Base-by-base conservation (phyloP, 2,329 filamentous ascomycete species). In the Penicillium sp. region DNA sequence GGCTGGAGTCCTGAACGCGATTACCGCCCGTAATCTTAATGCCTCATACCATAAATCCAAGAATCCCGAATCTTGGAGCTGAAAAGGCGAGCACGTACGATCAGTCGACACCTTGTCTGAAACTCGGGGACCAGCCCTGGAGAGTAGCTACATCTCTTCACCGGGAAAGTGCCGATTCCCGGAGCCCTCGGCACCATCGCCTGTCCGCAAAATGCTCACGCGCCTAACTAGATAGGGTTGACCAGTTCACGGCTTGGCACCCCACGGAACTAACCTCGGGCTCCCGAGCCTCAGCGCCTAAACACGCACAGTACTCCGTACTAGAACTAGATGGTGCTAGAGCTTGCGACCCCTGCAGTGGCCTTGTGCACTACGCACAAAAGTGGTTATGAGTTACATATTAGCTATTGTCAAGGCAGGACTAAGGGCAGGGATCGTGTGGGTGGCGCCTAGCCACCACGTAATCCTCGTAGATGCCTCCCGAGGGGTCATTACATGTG, bases 171-270 rank as follows among this genome's bases (percentile, higher is more conserved):
- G 28, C 55, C 55, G 52, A 42, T 38, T 37, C 28, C 52, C 55
- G 55, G 54, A 31, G 10, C 25, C 11, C 14, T 11, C 3, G 15
- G 12, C 22, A 7, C 7, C 6, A n/a, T 47, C 42, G 38, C 38
- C 38, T 17, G 38, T 25, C 48, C 25, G 49, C 59, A 58, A 58
- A 58, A 25, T 25, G 5, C 25, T 5, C 25, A 25, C 4, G 5
- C 25, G 5, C 25, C 25, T 5, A 25, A 25, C 25, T 25, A 25
- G 5, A 58, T 54, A 49, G 52, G 35, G 22, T 47, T 47, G 56
- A 51, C 48, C 25, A 12, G 20, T 25, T 22, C 17, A 15, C 31
- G 31, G 31, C 55, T 59, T 61, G 56, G 59, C 59, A 49, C 20
- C 6, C 11, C 35, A 31, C 49, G 45, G 43, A 54, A n/a, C 22